These are phyloP conservation scores for Vicia villosa DNA, from an alignment of 306 rosid species.

Conservation along the genomic window DNA sequence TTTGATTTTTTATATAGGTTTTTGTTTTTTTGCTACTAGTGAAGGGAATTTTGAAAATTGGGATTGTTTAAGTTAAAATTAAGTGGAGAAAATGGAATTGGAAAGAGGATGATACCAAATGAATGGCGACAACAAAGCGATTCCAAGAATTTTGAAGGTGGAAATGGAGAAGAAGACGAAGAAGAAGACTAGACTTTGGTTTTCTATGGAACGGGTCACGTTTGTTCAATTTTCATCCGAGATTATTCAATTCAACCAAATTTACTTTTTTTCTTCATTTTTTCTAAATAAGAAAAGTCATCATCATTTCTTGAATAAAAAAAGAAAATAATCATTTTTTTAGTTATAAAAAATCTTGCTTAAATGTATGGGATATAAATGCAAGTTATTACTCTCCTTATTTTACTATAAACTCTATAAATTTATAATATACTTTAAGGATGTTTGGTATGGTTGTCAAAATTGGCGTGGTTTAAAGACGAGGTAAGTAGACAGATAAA, in stretches of 20 bases:
- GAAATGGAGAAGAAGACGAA: neutral
- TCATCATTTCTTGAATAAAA: neutral
- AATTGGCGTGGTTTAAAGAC: too few relatives aligned
- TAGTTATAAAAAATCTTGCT: too few relatives aligned
- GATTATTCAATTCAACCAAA: neutral
- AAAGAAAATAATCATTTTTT: too few relatives aligned
- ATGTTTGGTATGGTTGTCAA: too few relatives aligned
- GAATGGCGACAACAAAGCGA: neutral
- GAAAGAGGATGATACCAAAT: neutral
- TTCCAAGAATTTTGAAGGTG: neutral
- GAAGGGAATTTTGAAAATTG: neutral
- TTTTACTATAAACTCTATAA: too few relatives aligned
- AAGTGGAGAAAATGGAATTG: neutral
- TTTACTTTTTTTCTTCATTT: neutral
- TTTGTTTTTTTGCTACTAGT: neutral
- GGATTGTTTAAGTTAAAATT: neutral
- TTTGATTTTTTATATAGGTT: slow-evolving; percentile 17
- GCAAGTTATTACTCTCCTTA: too few relatives aligned
- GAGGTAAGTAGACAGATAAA: too few relatives aligned
- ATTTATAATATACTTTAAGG: too few relatives aligned
- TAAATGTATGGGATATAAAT: too few relatives aligned
- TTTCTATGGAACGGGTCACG: neutral
- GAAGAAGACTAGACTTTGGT: slow-evolving; percentile 2
- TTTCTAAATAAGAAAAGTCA: neutral
- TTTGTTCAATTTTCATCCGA: neutral